phyloP scores from a whole-genome alignment of 2,329 filamentous ascomycete species.

The Xylariaceae sp. region DNA sequence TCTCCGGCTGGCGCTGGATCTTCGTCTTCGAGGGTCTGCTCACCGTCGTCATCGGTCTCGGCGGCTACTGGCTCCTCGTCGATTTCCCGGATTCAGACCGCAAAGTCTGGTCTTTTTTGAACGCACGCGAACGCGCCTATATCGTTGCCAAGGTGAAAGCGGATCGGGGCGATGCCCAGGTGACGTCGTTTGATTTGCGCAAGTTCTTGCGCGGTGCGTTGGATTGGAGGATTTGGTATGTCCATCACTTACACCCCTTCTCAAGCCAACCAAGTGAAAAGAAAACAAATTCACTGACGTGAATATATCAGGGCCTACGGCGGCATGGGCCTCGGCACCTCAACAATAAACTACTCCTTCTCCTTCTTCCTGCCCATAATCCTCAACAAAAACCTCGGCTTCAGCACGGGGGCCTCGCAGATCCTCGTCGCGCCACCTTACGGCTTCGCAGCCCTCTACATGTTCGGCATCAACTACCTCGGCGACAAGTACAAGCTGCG shows the following conservation, averaged over 20 bases:
- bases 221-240: slow-evolving; percentile 42
- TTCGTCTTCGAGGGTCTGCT: slow-evolving; percentile 53
- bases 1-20: slow-evolving; percentile 63
- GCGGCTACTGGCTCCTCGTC: slow-evolving; percentile 41
- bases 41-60: slow-evolving; percentile 44
- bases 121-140: slow-evolving; percentile 35
- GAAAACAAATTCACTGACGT: slow-evolving; percentile 42
- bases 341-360: slow-evolving; percentile 68
- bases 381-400: slow-evolving; percentile 59
- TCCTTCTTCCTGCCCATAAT: slow-evolving; percentile 78
- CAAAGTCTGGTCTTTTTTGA: slow-evolving; percentile 38
- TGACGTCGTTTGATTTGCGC: slow-evolving; percentile 40
- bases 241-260: background rate
- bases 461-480: slow-evolving; percentile 54
- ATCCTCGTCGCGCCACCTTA: slow-evolving; percentile 69
- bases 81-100: slow-evolving; percentile 45
- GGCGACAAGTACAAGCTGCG: slow-evolving; percentile 64
- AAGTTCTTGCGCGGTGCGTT: slow-evolving; percentile 35
- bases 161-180: slow-evolving; percentile 43
- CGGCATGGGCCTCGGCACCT: slow-evolving; percentile 58
- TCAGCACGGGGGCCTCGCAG: slow-evolving; percentile 57
- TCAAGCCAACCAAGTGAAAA: no score
- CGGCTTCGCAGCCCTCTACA: slow-evolving; percentile 58
- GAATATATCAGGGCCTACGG: slow-evolving; percentile 50
- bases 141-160: slow-evolving; percentile 37